Evolutionary conservation across 2,329 filamentous ascomycete species (phyloP).

Genomic region (Ophiostoma novo-ulmi): DNA sequence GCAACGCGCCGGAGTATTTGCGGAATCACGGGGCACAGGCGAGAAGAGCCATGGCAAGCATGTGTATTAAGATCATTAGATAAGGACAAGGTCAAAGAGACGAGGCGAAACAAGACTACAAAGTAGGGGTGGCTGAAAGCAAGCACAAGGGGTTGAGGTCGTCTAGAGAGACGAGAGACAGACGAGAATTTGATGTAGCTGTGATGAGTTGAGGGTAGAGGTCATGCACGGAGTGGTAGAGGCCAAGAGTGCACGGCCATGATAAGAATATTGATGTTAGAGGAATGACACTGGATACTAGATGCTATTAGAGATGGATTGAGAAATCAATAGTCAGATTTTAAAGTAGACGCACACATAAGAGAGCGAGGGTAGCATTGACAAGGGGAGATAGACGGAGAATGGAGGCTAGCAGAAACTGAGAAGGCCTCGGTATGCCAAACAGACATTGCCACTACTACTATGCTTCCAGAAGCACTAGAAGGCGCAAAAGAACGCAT

Average conservation of each 20-base stretch:
- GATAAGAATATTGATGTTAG: not conserved
- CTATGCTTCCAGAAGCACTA: constrained; percentile 8
- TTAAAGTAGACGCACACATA: not conserved
- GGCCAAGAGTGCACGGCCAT: constrained; percentile 1
- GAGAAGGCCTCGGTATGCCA: not conserved
- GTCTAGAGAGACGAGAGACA: too few species aligned
- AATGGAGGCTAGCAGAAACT: not conserved
- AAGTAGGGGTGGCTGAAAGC: not conserved
- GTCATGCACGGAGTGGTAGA: too few species aligned
- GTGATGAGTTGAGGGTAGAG: not conserved
- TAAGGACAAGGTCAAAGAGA: not conserved
- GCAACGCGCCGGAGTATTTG: not conserved
- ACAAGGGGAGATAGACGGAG: not conserved
- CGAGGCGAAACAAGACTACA: not conserved
- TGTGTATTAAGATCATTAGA: not conserved
- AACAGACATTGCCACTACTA: not conserved
- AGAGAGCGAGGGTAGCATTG: not conserved
- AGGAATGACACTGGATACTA: not conserved
- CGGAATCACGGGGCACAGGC: not conserved
- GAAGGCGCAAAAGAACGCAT: constrained; percentile 1
- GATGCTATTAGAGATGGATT: constrained; percentile 5
- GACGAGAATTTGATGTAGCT: not conserved
- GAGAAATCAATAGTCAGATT: not conserved
- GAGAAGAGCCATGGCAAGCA: not conserved
- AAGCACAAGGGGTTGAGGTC: not conserved